Base-by-base conservation (phyloP, 306 rosid genomes). In the Glycyrrhiza uralensis region DNA sequence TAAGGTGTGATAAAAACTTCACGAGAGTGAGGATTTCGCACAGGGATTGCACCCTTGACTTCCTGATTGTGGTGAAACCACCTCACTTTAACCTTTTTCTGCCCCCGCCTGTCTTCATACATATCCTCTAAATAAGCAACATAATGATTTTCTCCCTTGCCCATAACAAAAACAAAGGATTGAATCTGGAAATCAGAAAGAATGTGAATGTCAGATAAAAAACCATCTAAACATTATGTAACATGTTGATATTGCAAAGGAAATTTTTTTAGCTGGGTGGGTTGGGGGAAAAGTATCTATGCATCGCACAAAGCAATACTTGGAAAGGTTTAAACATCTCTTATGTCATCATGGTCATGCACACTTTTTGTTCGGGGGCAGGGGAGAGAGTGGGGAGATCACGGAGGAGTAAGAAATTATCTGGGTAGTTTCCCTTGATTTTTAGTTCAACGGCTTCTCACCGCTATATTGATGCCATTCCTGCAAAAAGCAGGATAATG, bases 31-130 rank as follows among this genome's bases (percentile, higher is more conserved):
- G 90, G 86, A 78, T 94, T 91, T 66, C 88, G 84, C 20, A 91
- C 84, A 0, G 89, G 84, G 75, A 72, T 57, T 45, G 80, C 86
- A 57, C 96, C 97, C 75, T 88, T 91, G 79, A 94, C 97, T 86
- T 94, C 99, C 84, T 91, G 91, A 73, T 76, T 91, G 67, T 84
- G 95, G 80, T 94, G 99, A 89, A 94, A 94, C 99, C 99, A 94
- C 81, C 97, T 84, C 69, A 91, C 99, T 80, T 89, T 94, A 23
- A 94, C 96, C 87, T 91, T 94, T 78, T 89, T 94, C 66, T 83
- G 97, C 49, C 96, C 91, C 83, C 91, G 89, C 79, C 83, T 91
- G 83, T 94, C 99, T 86, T 94, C 99, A 24, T 91, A 94, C 99
- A 94, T 91, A 77, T 94, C 99, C 75, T 94, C 99, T 67, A 91